Evolutionary conservation across 345 rosid genomes (phyloP).

Genomic region (Eutrema yunnanense): DNA sequence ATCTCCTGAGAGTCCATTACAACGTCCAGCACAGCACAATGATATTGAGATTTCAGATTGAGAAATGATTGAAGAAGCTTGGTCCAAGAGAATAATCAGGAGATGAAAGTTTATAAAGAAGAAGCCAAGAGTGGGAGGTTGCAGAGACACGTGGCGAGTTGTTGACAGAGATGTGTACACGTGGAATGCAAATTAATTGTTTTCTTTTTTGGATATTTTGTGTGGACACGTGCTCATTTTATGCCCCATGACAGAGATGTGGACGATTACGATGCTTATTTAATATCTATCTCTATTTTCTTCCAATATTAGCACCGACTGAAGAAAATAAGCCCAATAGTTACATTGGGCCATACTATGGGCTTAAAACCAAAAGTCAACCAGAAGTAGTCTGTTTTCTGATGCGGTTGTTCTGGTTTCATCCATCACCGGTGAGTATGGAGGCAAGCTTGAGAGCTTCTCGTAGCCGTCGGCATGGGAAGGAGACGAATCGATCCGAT

Average conservation of each 20-base stretch:
- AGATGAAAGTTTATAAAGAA: background rate
- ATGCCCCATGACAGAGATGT: background rate
- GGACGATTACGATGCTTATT: background rate
- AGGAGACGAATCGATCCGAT: conserved; percentile 11
- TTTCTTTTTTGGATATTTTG: background rate
- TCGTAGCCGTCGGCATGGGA: conserved; percentile 14
- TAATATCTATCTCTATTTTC: too few relatives aligned
- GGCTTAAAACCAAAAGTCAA: background rate
- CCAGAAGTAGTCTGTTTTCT: background rate
- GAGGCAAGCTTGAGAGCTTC: conserved; percentile 26
- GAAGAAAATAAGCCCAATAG: conserved; percentile 3
- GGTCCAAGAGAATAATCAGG: conserved; percentile 14
- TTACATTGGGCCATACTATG: background rate
- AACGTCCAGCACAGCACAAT: background rate
- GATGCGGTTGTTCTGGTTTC: background rate
- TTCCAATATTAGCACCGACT: background rate
- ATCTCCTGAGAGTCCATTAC: conserved; percentile 55
- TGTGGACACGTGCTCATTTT: conserved; percentile 20
- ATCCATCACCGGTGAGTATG: conserved; percentile 26
- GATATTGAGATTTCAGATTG: background rate
- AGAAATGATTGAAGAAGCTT: background rate
- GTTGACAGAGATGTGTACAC: conserved; percentile 2
- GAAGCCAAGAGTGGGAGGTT: background rate
- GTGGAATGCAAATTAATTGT: background rate
- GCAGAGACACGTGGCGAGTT: conserved; percentile 35